These are phyloP conservation scores for Gloeopeniophorella convolvens DNA, from an alignment of 768 basidiomycete species.

Conservation along the genomic window DNA sequence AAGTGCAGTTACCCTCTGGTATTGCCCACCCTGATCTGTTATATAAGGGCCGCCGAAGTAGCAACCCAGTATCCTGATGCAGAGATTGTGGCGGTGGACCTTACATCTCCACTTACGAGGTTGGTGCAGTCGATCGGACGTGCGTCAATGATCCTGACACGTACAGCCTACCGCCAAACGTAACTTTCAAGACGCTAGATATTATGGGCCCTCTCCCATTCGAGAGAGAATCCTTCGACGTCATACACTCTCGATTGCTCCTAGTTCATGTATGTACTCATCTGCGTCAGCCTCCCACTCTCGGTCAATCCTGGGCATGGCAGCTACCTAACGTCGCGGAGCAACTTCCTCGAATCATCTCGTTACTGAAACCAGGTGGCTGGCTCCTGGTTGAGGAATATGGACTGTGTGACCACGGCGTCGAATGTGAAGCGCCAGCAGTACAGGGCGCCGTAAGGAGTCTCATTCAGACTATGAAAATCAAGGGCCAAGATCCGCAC, in stretches of 20 bases:
- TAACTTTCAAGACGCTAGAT: slow-evolving; percentile 19
- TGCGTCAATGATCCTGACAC: too few species aligned
- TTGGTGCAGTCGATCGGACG: not conserved
- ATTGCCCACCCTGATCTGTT: not conserved
- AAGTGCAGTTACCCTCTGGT: not conserved
- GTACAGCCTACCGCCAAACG: slow-evolving; percentile 17
- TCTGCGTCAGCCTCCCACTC: not conserved
- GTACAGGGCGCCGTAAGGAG: too few species aligned
- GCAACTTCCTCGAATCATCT: slow-evolving; percentile 18
- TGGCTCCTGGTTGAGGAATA: slow-evolving; percentile 24
- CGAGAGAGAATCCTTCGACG: slow-evolving; percentile 22
- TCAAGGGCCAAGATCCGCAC: too few species aligned
- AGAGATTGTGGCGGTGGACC: not conserved
- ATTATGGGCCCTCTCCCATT: slow-evolving; percentile 23
- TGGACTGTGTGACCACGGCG: too few species aligned
- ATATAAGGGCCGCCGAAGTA: not conserved
- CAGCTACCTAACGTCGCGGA: slow-evolving; percentile 21
- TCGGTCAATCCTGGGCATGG: not conserved
- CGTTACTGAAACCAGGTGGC: slow-evolving; percentile 16
- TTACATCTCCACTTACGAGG: not conserved
- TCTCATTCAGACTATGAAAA: too few species aligned
- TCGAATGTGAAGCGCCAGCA: too few species aligned
- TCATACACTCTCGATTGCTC: slow-evolving; percentile 24
- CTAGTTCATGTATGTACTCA: slow-evolving; percentile 24
- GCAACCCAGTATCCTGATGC: not conserved